Evolutionary conservation across 768 basidiomycete genomes (phyloP).

Genomic region (Pleurotus pulmonarius): DNA sequence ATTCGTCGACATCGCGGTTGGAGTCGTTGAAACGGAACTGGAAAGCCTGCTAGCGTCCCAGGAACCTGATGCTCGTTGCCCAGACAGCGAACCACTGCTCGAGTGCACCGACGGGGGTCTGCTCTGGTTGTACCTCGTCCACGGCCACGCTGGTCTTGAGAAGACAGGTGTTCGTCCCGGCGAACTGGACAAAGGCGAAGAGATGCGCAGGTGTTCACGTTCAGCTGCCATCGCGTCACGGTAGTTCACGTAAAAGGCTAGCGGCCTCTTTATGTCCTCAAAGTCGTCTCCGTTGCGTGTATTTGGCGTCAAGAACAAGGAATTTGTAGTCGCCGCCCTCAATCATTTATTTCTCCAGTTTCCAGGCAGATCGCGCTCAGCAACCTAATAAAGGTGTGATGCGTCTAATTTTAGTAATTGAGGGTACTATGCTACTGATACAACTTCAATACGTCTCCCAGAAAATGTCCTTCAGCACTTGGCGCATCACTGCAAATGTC

Average conservation of each 20-base stretch:
- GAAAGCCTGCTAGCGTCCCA: conserved; percentile 8
- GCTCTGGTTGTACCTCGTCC: conserved; percentile 33
- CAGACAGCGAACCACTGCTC: conserved; percentile 12
- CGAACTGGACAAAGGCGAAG: conserved; percentile 38
- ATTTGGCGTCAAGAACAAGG: not conserved
- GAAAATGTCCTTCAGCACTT: conserved; percentile 63
- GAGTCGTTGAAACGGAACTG: not conserved
- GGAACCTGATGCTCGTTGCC: conserved; percentile 11
- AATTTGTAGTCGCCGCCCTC: not conserved
- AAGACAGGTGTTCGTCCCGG: conserved; percentile 44
- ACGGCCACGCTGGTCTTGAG: conserved; percentile 60
- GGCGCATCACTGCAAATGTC: conserved; percentile 61
- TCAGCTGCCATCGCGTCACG: conserved; percentile 15
- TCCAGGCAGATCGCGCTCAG: not conserved
- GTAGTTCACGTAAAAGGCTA: conserved; percentile 9
- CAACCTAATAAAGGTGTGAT: not conserved
- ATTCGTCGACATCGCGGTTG: not conserved
- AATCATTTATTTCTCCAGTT: not conserved
- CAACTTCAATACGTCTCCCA: conserved; percentile 72
- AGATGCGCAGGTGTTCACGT: conserved; percentile 35
- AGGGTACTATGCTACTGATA: not conserved
- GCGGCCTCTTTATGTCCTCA: not conserved
- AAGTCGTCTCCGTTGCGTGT: conserved; percentile 1
- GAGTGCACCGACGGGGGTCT: conserved; percentile 29
- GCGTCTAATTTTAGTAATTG: conserved; percentile 8